Evolutionary conservation across 176 grass and related monocot species (phyloP), one percentile per base, ranked within the genome.

Genomic region (Triticum urartu): DNA sequence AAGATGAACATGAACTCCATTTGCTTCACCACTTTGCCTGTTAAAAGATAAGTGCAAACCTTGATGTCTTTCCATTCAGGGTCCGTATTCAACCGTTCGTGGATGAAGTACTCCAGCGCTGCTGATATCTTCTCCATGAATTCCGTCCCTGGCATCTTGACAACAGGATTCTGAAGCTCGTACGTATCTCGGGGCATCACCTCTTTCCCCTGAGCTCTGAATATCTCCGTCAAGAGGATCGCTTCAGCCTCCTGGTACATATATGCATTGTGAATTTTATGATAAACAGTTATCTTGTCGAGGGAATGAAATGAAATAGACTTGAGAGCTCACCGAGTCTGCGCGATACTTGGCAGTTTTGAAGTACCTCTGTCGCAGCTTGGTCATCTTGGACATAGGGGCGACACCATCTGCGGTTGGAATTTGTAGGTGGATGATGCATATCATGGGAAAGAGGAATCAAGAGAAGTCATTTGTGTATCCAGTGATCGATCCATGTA

Each of bases 121-220:
- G 6, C 3, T 8, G 71, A 73, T 73, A 73, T 45, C 11, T 14
- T 73, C n/a, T 73, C 70, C 70, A 73, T 73, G 39, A 73, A 73
- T 26, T 73, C 70, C 1, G 39, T 73, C n/a, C 39, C 39, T 2
- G 70, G 70, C 39, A 43, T 47, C 38, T 45, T 73, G 38, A 73
- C 39, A 73, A 4, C 11, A 73, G 12, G 70, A 26, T 73, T 9
- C 21, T 45, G 2, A 26, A 45, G 2, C n/a, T 73, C 39, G 6
- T 43, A 73, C 7, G n/a, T 8, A 6, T 73, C 39, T 45, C 70
- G n/a, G 1, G 38, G 70, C 39, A 73, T 10, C 4, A 73, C 39
- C 70, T 73, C 70, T 9, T 73, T 73, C 70, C 70, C 70, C 13
- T 73, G 39, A 12, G n/a, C 70, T 73, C n/a, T 73, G 39, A 73